phyloP scores from a whole-genome alignment of 176 grass and related monocot genomes.

The Oryza coarctata region DNA sequence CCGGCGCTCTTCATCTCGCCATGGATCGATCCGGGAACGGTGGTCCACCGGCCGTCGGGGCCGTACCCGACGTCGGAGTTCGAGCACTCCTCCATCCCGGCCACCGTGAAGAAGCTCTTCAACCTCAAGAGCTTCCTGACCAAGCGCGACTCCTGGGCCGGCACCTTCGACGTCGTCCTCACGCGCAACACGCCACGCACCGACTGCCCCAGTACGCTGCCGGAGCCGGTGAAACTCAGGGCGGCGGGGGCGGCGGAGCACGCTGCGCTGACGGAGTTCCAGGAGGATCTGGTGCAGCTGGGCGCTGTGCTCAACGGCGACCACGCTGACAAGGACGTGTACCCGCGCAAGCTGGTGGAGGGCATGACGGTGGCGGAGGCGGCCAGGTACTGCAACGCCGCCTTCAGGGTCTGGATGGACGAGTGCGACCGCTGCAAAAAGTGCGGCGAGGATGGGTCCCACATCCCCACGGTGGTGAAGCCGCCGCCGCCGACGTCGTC shows the following conservation, averaged over 20 bases:
- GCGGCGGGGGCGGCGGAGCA: conserved; percentile 42
- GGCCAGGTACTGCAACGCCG: conserved; percentile 45
- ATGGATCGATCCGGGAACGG: conserved; percentile 70
- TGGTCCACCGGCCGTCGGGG: conserved; percentile 56
- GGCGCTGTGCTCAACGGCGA: conserved; percentile 71
- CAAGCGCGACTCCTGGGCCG: conserved; percentile 72
- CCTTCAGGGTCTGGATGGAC: conserved; percentile 45
- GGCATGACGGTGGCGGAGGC: conserved; percentile 71
- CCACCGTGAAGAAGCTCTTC: conserved; percentile 84
- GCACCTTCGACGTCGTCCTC: conserved; percentile 69
- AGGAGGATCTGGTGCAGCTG: conserved; percentile 61
- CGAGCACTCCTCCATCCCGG: conserved; percentile 85
- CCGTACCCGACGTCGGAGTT: conserved; percentile 61
- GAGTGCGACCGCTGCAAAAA: conserved; percentile 61
- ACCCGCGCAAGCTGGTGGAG: conserved; percentile 64
- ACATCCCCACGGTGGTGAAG: conserved; percentile 51
- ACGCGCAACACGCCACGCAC: conserved; percentile 58
- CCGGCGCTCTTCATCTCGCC: conserved; percentile 74
- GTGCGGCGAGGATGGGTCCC: conserved; percentile 47
- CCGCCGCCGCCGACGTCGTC: not conserved
- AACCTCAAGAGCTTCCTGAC: conserved; percentile 73
- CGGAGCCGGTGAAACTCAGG: conserved; percentile 61
- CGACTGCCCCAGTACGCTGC: conserved; percentile 62
- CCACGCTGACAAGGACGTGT: conserved; percentile 37
- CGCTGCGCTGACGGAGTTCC: conserved; percentile 55